Conservation (phyloP, 2,329 filamentous ascomycete genomes). For the Talaromyces islandicus region DNA sequence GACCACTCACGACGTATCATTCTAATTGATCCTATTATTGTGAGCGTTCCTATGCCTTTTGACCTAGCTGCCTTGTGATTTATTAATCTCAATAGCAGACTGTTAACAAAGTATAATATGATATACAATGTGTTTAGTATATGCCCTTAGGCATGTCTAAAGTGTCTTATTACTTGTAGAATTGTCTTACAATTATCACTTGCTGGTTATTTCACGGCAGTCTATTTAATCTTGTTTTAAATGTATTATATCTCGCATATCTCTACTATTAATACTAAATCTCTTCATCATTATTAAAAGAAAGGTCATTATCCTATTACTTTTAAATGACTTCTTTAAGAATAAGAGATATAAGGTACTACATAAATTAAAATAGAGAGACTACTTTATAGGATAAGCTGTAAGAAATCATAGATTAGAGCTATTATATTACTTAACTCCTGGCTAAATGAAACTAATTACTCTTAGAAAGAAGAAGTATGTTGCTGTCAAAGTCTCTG, state of each 20-base stretch:
- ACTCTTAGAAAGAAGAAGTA: neutral
- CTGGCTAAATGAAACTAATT: neutral
- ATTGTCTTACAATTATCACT: neutral
- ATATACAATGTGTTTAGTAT: neutral
- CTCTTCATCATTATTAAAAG: neutral
- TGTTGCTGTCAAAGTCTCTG: neutral
- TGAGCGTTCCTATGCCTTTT: no score
- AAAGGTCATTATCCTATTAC: constrained; percentile 21
- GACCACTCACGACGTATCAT: no score
- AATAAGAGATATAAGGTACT: constrained; percentile 29
- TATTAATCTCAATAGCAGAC: no score
- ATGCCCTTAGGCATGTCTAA: neutral
- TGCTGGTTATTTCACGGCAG: neutral
- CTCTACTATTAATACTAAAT: neutral
- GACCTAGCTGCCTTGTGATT: no score
- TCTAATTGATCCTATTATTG: no score
- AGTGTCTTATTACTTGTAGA: neutral
- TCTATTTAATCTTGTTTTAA: neutral
- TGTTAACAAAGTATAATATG: neutral
- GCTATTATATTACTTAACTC: neutral
- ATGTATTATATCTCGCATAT: neutral
- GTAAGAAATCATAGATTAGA: constrained; percentile 22
- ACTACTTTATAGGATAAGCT: constrained; percentile 31
- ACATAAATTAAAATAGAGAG: constrained; percentile 33
- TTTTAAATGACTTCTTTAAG: constrained; percentile 23